Evolutionary conservation across 352 stramenopile species (phyloP).

Genomic region (Phytophthora brassicae): DNA sequence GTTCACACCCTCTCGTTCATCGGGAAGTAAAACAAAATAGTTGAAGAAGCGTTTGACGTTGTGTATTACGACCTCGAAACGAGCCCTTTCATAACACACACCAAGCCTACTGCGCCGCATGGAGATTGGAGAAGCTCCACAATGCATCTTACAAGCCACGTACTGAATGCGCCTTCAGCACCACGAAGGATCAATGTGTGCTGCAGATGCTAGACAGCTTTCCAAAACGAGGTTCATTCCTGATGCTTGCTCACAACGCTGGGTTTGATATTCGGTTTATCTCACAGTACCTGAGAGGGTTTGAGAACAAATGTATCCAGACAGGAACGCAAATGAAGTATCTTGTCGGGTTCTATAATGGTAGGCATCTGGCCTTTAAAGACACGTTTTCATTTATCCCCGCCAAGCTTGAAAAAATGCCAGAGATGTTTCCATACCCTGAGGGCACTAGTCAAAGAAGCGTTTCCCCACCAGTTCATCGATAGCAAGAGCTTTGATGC

Average conservation of each 20-base stretch:
- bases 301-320: not conserved
- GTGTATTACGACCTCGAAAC: too few species aligned
- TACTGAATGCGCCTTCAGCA: too few species aligned
- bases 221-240: not conserved
- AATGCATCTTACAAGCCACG: too few species aligned
- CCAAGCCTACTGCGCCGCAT: too few species aligned
- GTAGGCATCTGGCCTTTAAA: conserved; percentile 1
- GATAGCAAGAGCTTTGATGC: not conserved
- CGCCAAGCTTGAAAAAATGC: not conserved
- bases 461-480: conserved; percentile 3
- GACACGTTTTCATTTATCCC: not conserved
- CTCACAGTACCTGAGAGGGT: not conserved
- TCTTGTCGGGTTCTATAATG: not conserved
- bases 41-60: too few species aligned
- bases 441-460: conserved; percentile 1
- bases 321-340: not conserved
- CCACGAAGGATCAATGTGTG: too few species aligned
- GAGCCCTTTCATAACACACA: too few species aligned
- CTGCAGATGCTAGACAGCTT: not conserved
- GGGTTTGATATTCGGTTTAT: not conserved
- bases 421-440: conserved; percentile 4
- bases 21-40: too few species aligned
- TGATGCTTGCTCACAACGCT: not conserved
- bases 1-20: too few species aligned
- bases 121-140: too few species aligned